Evolutionary conservation across 768 basidiomycete species (phyloP).

Genomic region (Pisolithus microcarpus): DNA sequence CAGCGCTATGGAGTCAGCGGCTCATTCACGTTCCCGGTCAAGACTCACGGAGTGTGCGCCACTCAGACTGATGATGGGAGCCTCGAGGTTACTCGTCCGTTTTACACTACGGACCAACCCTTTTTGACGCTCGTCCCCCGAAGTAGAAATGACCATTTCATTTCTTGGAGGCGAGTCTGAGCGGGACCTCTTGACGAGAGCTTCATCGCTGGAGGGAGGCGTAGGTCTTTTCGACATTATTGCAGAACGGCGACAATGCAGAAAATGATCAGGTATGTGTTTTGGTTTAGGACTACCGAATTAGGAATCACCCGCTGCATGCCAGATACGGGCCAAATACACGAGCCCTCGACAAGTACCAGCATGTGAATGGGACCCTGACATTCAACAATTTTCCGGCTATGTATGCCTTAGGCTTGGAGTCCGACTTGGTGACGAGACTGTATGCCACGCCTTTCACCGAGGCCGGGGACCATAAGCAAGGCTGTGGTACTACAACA

Average conservation of each 20-base stretch:
- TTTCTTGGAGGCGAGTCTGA: slow-evolving; percentile 46
- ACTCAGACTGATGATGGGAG: slow-evolving; percentile 86
- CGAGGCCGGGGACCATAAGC: too few species aligned
- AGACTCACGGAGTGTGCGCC: slow-evolving; percentile 77
- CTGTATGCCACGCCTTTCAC: too few species aligned
- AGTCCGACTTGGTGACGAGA: too few species aligned
- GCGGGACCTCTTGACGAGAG: slow-evolving; percentile 57
- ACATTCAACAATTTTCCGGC: too few species aligned
- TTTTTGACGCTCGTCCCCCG: slow-evolving; percentile 65
- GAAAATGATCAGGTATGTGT: neutral
- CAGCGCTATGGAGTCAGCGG: neutral
- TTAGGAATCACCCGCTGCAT: neutral
- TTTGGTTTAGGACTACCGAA: neutral
- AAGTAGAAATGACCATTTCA: slow-evolving; percentile 73
- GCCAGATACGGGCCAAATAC: too few species aligned
- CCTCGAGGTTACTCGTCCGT: slow-evolving; percentile 87
- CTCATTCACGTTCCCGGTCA: neutral
- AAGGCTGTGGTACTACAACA: too few species aligned
- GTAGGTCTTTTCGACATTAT: slow-evolving; percentile 66
- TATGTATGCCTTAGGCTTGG: too few species aligned
- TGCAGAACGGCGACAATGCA: neutral
- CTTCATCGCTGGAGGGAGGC: slow-evolving; percentile 47
- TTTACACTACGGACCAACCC: slow-evolving; percentile 79
- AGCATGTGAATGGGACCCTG: too few species aligned
- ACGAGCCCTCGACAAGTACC: too few species aligned